Base-by-base conservation (phyloP, 805 yeast genomes). In the Yamadazyma laniorum region DNA sequence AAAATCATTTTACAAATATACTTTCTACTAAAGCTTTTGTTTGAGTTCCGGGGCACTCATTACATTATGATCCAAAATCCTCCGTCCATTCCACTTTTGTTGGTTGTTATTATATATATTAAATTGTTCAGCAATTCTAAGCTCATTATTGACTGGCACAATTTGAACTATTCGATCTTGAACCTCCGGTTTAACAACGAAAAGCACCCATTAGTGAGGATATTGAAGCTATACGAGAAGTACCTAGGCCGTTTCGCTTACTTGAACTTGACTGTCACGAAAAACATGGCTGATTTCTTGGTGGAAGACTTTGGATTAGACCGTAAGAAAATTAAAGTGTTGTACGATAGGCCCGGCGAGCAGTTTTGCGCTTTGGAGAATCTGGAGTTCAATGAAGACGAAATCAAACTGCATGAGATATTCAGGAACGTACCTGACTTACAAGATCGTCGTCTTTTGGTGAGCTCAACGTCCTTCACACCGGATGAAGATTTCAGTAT, bases 81-180 rank as follows among this genome's bases (percentile, higher is more conserved):
- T 0, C 99, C 99, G 0, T 77, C 87, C 3, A 71, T 93, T 33
- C 99, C 99, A 0, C 67, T 88, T 2, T 61, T 93, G 12, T 75
- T 85, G 0, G 65, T 90, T 2, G 71, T 79, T 0, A 73, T 83
- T 2, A 16, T 81, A 1, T 79, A 75, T 53, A 74, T 76, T 40
- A 59, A 65, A 31, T 25, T 77, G 13, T 60, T 68, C 42, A 60
- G 78, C 29, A 71, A 79, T 2, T 69, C 90, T 4, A 72, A 74
- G 52, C 60, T 91, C 17, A 72, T 93, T 15, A 77, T 93, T 34
- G 99, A 93, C 61, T 93, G 99, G 99, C 99, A 93, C 61, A 93
- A 93, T 59, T 69, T 93, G 50, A 95, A 95, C 28, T 91, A 77
- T 59, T 77, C 95, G 1, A 86, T 93, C 18, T 61, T 93, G 40